These are phyloP conservation scores for Stylonectria norvegica DNA, from an alignment of 2,329 filamentous ascomycete species.

Conservation along the genomic window DNA sequence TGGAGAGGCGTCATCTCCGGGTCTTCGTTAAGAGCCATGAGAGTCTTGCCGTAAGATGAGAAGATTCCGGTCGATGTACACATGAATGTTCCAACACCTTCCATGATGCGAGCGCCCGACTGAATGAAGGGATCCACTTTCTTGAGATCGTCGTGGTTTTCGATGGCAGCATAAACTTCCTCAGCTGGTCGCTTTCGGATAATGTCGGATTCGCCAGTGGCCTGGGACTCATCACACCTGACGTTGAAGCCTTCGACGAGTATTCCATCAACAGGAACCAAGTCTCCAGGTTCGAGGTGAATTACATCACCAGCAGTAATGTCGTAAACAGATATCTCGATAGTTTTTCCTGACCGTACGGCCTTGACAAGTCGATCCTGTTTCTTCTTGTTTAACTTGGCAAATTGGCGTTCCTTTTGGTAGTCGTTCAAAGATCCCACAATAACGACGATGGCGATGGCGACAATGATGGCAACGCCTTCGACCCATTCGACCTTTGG, in stretches of 20 bases:
- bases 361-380: constrained; percentile 71
- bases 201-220: constrained; percentile 75
- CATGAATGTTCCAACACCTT: constrained; percentile 72
- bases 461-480: constrained; percentile 77
- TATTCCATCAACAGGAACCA: constrained; percentile 71
- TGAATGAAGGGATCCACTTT: constrained; percentile 84
- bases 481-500: constrained; percentile 74
- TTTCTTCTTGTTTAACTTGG: constrained; percentile 75
- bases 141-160: constrained; percentile 60
- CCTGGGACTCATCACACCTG: constrained; percentile 74
- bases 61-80: constrained; percentile 70
- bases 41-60: constrained; percentile 71
- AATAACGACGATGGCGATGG: constrained; percentile 71
- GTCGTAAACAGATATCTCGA: constrained; percentile 67
- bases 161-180: constrained; percentile 67
- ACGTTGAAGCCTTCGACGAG: constrained; percentile 70
- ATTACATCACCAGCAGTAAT: constrained; percentile 68
- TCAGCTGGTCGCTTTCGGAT: constrained; percentile 66
- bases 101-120: constrained; percentile 75
- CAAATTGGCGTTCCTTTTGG: constrained; percentile 77
- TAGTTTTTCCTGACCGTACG: constrained; percentile 65
- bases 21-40: constrained; percentile 70
- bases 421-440: constrained; percentile 77
- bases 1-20: constrained; percentile 74
- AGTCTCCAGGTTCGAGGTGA: constrained; percentile 70